phyloP scores from a whole-genome alignment of 495 filamentous ascomycete genomes.

The Neurospora sp. region DNA sequence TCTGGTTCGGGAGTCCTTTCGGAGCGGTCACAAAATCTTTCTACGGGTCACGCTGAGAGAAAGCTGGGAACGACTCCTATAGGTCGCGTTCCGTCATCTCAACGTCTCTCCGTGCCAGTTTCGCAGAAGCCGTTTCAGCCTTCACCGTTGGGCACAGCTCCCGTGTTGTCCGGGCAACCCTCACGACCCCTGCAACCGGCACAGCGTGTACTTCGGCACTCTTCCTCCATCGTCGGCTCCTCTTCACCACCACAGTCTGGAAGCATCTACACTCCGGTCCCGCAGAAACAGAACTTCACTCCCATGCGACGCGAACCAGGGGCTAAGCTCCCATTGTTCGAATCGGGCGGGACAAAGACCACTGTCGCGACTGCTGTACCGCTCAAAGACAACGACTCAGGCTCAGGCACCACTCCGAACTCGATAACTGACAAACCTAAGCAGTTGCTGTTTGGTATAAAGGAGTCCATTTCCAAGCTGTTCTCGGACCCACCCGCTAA shows the following conservation, averaged over 20 bases:
- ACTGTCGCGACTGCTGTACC: neutral
- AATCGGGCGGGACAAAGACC: neutral
- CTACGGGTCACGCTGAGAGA: neutral
- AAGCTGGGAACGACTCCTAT: neutral
- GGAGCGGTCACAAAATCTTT: neutral
- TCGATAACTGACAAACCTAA: neutral
- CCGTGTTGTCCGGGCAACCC: neutral
- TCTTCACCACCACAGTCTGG: neutral
- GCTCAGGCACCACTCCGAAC: neutral
- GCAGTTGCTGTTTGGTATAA: constrained; percentile 11
- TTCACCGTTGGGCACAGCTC: neutral
- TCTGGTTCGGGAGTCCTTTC: neutral
- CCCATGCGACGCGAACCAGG: constrained; percentile 29
- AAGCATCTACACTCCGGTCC: constrained; percentile 11
- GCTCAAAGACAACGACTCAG: neutral
- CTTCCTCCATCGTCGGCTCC: neutral
- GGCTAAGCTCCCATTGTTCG: constrained; percentile 23
- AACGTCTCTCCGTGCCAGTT: neutral
- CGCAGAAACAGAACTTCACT: constrained; percentile 42
- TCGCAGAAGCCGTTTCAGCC: neutral
- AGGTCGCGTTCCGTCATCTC: neutral
- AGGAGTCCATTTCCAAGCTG: constrained; percentile 7
- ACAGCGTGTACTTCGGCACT: neutral
- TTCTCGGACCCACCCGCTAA: constrained; percentile 4
- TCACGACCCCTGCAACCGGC: neutral